phyloP scores from a whole-genome alignment of 176 grass and related monocot species.

The Panicum miliaceum region DNA sequence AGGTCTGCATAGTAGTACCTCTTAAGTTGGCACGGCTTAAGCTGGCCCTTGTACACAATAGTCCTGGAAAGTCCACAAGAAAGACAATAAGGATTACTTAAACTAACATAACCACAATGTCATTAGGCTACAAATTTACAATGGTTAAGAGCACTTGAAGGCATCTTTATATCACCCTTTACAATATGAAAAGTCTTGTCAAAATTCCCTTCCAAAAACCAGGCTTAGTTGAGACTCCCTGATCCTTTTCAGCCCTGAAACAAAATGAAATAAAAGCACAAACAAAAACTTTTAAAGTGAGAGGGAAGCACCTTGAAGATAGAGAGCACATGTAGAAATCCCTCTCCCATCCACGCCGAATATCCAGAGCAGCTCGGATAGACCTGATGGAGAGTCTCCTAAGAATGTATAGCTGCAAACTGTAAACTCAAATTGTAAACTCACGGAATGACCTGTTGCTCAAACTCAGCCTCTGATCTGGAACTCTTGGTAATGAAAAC shows the following conservation, averaged over 20 bases:
- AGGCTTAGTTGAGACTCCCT: background rate
- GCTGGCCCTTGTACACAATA: conserved; percentile 95
- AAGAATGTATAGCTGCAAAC: conserved; percentile 82
- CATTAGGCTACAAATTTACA: conserved; percentile 13
- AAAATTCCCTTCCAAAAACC: background rate
- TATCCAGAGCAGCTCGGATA: conserved; percentile 64
- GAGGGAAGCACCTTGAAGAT: conserved; percentile 78
- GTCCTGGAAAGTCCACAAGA: conserved; percentile 66
- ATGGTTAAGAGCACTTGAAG: background rate
- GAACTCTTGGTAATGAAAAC: conserved; percentile 81
- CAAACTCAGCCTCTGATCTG: conserved; percentile 62
- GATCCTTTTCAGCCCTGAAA: conserved; percentile 27
- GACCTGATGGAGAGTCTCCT: conserved; percentile 79
- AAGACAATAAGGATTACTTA: conserved; percentile 38
- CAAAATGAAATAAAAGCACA: background rate
- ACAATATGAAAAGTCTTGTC: background rate
- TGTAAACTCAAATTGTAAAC: conserved; percentile 19
- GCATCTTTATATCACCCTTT: background rate
- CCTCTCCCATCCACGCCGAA: conserved; percentile 62
- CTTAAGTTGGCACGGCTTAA: conserved; percentile 85
- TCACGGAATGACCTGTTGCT: conserved; percentile 72
- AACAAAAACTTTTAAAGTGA: conserved; percentile 9
- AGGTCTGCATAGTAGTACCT: conserved; percentile 95
- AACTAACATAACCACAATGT: background rate
- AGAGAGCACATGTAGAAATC: conserved; percentile 99